Base-by-base conservation (phyloP, 1,284 basidiomycete species). In the Ustilago trichophora region DNA sequence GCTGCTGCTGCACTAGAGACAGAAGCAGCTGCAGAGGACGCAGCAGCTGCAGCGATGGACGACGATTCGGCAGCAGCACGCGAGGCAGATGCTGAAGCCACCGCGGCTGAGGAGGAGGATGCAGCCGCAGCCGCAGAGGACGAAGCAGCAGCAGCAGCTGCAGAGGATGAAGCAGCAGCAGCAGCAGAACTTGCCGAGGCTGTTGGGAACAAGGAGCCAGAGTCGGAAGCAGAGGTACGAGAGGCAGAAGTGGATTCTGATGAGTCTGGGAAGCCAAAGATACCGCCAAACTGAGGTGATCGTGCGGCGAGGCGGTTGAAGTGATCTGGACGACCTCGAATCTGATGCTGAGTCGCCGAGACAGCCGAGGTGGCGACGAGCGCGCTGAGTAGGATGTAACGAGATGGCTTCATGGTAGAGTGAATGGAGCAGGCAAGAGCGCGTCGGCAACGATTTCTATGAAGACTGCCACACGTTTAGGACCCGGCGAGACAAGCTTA, bases 31-130 rank as follows among this genome's bases (percentile, higher is more conserved):
- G 56, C 56, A 0, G 67, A 59, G 2, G 51, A 45, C 12, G 56
- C 42, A 18, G 64, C 54, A 0, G 43, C 42, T n/a, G 56, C 54
- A 47, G 48, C 55, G 18, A 51, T 41, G 19, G 67, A 70, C 13
- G 55, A 52, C 10, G 57, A 65, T 27, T 42, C 24, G 4, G 59
- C 60, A n/a, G 48, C 60, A 27, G 60, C 45, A 22, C 33, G 38
- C 9, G 54, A 57, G 26, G 51, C 48, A 19, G 49, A 54, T n/a
- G 63, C 54, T 6, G 72, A 60, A 19, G 59, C 55, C 8, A 40
- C 48, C 2, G 54, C 51, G 6, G 49, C 49, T 0, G 59, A 19
- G 1, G 62, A 51, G 21, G 55, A 34, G 15, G 50, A 36, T 3
- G 64, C 32, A 4, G 52, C 43, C 22, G 68, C 50, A 27, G 58